A percentile compares a stretch with the other conserved stretches of the same genome.
phyloP scores from a whole-genome alignment of 257 asterid genomes.

The Echites panduratus region DNA sequence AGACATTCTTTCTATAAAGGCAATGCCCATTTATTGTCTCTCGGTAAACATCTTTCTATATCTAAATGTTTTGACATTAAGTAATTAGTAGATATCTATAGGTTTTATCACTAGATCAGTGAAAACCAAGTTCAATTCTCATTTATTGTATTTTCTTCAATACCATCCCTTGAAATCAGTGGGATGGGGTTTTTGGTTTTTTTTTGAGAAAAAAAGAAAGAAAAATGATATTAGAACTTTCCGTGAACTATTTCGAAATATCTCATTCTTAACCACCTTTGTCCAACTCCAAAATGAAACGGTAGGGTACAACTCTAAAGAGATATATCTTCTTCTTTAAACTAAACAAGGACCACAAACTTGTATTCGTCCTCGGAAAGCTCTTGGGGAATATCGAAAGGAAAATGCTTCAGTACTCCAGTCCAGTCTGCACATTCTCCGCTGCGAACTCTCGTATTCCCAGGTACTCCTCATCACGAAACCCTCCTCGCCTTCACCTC shows the following conservation, averaged over 20 bases:
- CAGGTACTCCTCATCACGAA: constrained; percentile 9
- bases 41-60: background rate
- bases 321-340: background rate
- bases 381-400: background rate
- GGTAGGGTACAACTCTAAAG: background rate
- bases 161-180: background rate
- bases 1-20: background rate
- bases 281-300: background rate
- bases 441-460: constrained; percentile 2
- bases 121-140: background rate
- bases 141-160: background rate
- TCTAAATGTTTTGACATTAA: background rate
- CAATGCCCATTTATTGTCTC: background rate
- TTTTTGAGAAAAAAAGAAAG: background rate
- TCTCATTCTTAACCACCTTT: background rate
- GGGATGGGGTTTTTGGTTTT: background rate
- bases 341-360: background rate
- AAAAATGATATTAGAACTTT: background rate
- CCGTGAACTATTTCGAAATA: background rate
- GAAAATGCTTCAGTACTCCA: constrained; percentile 4
- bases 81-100: background rate
- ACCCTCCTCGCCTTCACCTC: constrained; percentile 9
- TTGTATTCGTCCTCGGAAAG: too few species aligned
- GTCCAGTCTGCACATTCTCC: constrained; percentile 12
- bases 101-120: background rate